A percentile compares a stretch with the other conserved stretches of the same genome.
phyloP scores from a whole-genome alignment of 768 basidiomycete genomes.

The Pleurotus salmoneostramineus region DNA sequence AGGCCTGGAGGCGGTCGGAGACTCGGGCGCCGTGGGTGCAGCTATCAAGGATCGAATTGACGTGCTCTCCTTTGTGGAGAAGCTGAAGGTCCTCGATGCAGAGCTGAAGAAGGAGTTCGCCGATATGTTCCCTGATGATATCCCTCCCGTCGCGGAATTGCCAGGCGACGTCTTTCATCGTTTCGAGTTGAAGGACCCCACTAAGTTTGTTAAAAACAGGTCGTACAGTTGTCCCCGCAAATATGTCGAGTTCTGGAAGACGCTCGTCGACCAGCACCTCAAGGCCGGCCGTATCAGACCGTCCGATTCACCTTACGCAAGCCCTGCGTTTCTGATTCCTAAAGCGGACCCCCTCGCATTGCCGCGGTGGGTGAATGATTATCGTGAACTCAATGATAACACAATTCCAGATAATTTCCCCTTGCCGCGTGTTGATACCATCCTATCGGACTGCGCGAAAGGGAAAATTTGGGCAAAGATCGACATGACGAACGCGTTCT shows the following conservation, averaged over 20 bases:
- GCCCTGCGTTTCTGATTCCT: constrained; percentile 26
- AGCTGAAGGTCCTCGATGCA: neutral
- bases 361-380: constrained; percentile 25
- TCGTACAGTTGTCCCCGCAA: constrained; percentile 25
- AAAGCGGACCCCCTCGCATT: constrained; percentile 21
- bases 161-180: constrained; percentile 16
- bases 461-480: constrained; percentile 25
- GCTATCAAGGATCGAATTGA: neutral
- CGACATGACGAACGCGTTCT: neutral
- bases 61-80: neutral
- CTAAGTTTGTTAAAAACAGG: constrained; percentile 9
- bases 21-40: too few relatives aligned
- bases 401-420: constrained; percentile 17
- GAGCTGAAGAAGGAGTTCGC: neutral
- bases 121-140: neutral
- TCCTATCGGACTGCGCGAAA: constrained; percentile 27
- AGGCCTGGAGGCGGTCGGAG: too few relatives aligned
- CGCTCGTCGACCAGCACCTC: constrained; percentile 23
- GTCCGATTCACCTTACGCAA: constrained; percentile 20
- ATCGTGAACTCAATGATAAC: constrained; percentile 18
- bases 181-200: constrained; percentile 17
- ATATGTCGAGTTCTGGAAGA: constrained; percentile 23
- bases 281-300: constrained; percentile 21
- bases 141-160: constrained; percentile 18
- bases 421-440: constrained; percentile 22